These are phyloP conservation scores for Mycena metata DNA, from an alignment of 768 basidiomycete genomes.

Conservation along the genomic window DNA sequence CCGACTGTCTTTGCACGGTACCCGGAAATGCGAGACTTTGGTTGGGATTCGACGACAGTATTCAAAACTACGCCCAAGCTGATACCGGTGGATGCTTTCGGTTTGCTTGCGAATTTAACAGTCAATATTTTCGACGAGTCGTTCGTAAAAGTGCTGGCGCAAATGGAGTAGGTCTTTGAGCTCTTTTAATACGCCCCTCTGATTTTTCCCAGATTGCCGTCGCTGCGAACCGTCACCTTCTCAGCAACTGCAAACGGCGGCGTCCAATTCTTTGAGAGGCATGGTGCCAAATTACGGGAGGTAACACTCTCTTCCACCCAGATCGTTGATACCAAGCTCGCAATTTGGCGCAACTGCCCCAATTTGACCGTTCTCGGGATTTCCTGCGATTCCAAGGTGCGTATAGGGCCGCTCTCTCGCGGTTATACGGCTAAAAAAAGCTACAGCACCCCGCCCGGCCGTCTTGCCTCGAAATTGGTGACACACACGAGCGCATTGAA, in stretches of 20 bases:
- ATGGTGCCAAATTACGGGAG: conserved; percentile 16
- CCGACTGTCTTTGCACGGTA: not conserved
- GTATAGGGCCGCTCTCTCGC: not conserved
- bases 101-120: conserved; percentile 4
- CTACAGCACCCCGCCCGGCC: not conserved
- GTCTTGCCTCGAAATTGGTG: not conserved
- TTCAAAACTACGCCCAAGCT: conserved; percentile 1
- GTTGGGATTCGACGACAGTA: conserved; percentile 1
- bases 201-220: conserved; percentile 15
- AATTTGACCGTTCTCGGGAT: conserved; percentile 7
- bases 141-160: conserved; percentile 12
- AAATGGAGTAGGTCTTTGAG: conserved; percentile 11
- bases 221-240: not conserved
- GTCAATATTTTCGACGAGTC: conserved; percentile 1
- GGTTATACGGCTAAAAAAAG: not conserved
- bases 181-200: no score
- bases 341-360: conserved; percentile 10
- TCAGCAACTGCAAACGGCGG: conserved; percentile 1
- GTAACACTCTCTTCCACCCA: conserved; percentile 10
- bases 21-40: not conserved
- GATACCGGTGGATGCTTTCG: not conserved
- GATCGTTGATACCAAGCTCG: not conserved
- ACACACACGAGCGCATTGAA: not conserved
- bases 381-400: conserved; percentile 12
- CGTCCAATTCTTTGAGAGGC: conserved; percentile 9